Evolutionary conservation across 805 yeast genomes (phyloP).

Genomic region (Teunomyces atbi): DNA sequence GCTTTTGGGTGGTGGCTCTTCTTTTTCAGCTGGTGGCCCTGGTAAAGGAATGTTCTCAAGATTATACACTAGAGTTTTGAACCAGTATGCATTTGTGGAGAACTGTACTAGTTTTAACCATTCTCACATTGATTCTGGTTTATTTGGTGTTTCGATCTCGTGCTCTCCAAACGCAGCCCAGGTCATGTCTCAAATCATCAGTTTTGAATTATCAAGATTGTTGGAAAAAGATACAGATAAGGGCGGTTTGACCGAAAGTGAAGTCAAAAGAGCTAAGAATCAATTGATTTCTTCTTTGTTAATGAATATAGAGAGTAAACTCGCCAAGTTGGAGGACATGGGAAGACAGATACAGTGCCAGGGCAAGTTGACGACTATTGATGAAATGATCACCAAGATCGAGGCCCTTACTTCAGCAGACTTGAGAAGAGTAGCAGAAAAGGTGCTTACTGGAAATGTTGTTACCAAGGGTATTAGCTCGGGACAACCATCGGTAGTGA

Average conservation of each 20-base stretch:
- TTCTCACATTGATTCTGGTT: constrained; percentile 84
- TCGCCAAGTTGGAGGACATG: constrained; percentile 92
- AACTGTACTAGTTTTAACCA: constrained; percentile 86
- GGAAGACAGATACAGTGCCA: constrained; percentile 92
- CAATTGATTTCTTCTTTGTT: constrained; percentile 83
- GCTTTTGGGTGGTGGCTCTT: constrained; percentile 93
- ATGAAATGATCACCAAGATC: constrained; percentile 79
- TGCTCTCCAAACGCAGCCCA: constrained; percentile 86
- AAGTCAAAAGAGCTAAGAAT: constrained; percentile 87
- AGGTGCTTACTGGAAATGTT: constrained; percentile 68
- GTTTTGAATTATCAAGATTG: constrained; percentile 39
- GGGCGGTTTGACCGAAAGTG: constrained; percentile 64
- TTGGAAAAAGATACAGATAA: constrained; percentile 33
- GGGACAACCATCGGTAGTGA: constrained; percentile 78
- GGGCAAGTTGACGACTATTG: constrained; percentile 68
- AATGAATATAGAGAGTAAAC: constrained; percentile 89
- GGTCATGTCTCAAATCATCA: constrained; percentile 76
- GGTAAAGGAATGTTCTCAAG: constrained; percentile 99
- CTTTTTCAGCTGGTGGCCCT: constrained; percentile 98
- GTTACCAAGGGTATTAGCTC: constrained; percentile 44
- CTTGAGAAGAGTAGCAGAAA: constrained; percentile 68
- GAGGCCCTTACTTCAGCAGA: constrained; percentile 66
- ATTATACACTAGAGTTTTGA: constrained; percentile 84
- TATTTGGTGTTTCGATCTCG: constrained; percentile 84
- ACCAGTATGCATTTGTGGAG: constrained; percentile 88